Evolutionary conservation across 176 grass and related monocot genomes (phyloP), one percentile per base, ranked within the genome.

Genomic region (Calamus simplicifolius): DNA sequence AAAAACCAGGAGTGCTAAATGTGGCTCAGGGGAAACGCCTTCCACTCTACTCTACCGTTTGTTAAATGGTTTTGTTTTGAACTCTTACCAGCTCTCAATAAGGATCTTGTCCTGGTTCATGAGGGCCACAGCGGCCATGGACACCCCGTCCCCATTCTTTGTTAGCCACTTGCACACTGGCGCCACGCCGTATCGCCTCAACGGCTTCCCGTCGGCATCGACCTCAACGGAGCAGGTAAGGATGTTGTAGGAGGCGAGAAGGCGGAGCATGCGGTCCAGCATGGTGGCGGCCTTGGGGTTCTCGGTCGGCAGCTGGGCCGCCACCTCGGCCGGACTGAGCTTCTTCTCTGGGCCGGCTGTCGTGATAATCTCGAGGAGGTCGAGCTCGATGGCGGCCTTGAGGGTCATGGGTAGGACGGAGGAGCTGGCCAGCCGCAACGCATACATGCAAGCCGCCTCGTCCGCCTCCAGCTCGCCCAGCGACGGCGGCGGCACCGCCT

Each of bases 391-490:
- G 18, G 92, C 86, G 49, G 80, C 89, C 74, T 97, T 97, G 2
- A 97, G 92, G 27, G 92, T 97, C 92, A 97, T 97, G 16, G 92
- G 87, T 43, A 87, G 92, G 77, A 97, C 80, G 25, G 92, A 97
- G 19, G 87, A 59, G 54, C 83, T 88, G 43, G 23, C 75, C 64
- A 97, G 92, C 75, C 77, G 81, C 69, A 97, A 0, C 1, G 92
- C 87, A 60, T 73, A 84, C 92, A 97, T 82, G 80, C 92, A 97
- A 28, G 92, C 92, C 27, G 82, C 75, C 84, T 97, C 92, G n/a
- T 97, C 92, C 16, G 70, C 71, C 8, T 67, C 69, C 27, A 63
- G 65, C 18, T 54, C 51, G 8, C 62, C 54, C 57, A 57, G 81
- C 25, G 25, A 50, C n/a, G 30, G 59, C 0, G 0, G 7, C 58